Conservation (phyloP, 2,329 filamentous ascomycete species). For the Lecanosticta acicola region DNA sequence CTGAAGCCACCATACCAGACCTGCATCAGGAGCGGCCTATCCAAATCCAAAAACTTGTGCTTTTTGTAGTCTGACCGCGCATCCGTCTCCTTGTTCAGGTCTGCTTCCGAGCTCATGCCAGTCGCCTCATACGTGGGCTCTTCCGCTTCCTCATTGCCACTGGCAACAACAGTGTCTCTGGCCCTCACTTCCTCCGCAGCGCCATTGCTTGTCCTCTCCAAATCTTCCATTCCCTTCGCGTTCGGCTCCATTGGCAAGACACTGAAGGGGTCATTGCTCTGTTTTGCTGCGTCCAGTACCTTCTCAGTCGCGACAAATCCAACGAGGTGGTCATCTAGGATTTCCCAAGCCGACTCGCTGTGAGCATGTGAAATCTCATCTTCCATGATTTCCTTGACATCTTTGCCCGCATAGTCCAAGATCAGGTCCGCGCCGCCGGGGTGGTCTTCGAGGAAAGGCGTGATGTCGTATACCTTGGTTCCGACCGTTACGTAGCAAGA, state of each 20-base stretch:
- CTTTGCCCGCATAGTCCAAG: conserved; percentile 82
- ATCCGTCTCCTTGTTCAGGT: conserved; percentile 83
- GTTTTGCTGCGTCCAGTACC: conserved; percentile 45
- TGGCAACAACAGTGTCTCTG: conserved; percentile 35
- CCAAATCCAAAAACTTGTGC: conserved; percentile 91
- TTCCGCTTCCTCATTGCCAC: conserved; percentile 18
- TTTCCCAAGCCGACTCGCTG: conserved; percentile 90
- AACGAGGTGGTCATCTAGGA: conserved; percentile 79
- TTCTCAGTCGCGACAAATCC: conserved; percentile 68
- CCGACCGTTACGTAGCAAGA: conserved; percentile 93
- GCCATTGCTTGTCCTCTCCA: conserved; percentile 47
- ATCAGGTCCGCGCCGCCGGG: conserved; percentile 86
- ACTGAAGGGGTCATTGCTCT: conserved; percentile 44
- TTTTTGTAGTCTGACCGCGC: conserved; percentile 68
- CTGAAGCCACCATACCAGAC: conserved; percentile 81
- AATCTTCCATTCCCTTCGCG: conserved; percentile 43
- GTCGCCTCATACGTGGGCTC: conserved; percentile 56
- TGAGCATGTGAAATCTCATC: conserved; percentile 79
- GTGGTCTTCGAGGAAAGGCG: conserved; percentile 82
- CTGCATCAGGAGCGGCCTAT: conserved; percentile 76
- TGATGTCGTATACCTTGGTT: conserved; percentile 89
- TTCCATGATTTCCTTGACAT: conserved; percentile 74
- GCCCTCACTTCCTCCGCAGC: conserved; percentile 31
- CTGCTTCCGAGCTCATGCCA: conserved; percentile 83
- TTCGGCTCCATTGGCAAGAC: conserved; percentile 51